phyloP scores from a whole-genome alignment of 2,329 filamentous ascomycete genomes.

The Trichothecium roseum region DNA sequence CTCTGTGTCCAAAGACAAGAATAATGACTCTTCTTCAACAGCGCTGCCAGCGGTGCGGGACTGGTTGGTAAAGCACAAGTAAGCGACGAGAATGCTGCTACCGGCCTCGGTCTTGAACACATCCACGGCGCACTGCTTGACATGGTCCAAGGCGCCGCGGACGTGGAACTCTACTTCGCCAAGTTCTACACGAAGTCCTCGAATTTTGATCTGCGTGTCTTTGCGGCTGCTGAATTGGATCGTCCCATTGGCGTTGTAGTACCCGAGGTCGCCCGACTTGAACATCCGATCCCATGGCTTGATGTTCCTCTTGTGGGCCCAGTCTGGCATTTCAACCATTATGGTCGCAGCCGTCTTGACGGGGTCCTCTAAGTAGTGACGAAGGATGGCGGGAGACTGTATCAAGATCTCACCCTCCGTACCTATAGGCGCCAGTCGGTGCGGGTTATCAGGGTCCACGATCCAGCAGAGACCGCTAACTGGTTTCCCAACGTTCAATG shows the following conservation, averaged over 20 bases:
- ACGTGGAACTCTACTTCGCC: conserved; percentile 8
- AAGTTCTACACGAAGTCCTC: conserved; percentile 37
- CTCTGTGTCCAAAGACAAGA: neutral
- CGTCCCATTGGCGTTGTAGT: conserved; percentile 16
- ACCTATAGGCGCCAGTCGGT: conserved; percentile 7
- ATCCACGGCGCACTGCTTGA: neutral
- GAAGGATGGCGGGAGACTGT: conserved; percentile 7
- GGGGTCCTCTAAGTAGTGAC: conserved; percentile 5
- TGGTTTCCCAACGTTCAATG: conserved; percentile 2
- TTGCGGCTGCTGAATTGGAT: conserved; percentile 36
- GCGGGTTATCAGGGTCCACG: conserved; percentile 5
- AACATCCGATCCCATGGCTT: conserved; percentile 3
- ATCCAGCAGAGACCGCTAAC: conserved; percentile 7
- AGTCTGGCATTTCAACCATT: conserved; percentile 15
- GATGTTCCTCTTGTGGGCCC: conserved; percentile 5
- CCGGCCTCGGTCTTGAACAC: neutral
- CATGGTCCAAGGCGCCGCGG: neutral
- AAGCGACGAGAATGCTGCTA: neutral
- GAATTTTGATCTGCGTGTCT: conserved; percentile 44
- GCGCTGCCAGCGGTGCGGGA: conserved; percentile 1
- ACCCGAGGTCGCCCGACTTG: conserved; percentile 5
- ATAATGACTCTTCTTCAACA: neutral
- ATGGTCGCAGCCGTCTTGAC: conserved; percentile 11
- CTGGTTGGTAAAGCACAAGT: conserved; percentile 2
- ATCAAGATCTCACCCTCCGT: conserved; percentile 9